A percentile compares a stretch with the other conserved stretches of the same genome.
phyloP scores from a whole-genome alignment of 768 basidiomycete genomes.

The Rhodotorula kratochvilovae region DNA sequence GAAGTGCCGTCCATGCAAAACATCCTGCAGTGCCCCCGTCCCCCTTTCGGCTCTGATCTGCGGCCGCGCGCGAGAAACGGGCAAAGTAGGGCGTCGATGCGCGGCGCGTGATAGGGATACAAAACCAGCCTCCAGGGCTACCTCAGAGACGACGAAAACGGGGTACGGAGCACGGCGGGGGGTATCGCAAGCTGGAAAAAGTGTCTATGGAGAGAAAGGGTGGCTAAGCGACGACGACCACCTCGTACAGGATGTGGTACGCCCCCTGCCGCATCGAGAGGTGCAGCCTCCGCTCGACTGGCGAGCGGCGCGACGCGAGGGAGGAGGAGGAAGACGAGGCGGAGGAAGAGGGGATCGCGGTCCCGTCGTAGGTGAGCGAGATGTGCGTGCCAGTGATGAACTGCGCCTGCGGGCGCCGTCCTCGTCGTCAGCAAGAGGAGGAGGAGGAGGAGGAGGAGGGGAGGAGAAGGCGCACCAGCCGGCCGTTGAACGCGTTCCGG shows the following conservation, averaged over 20 bases:
- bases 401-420: slow-evolving; percentile 54
- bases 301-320: background rate
- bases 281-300: slow-evolving; percentile 26
- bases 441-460: too few relatives aligned
- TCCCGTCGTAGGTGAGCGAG: slow-evolving; percentile 83
- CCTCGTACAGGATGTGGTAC: slow-evolving; percentile 31
- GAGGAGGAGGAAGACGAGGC: background rate
- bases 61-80: too few relatives aligned
- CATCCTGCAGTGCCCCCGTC: background rate
- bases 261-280: slow-evolving; percentile 21
- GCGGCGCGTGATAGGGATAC: too few relatives aligned
- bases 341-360: slow-evolving; percentile 14
- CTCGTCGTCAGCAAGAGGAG: background rate
- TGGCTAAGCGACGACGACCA: slow-evolving; percentile 18
- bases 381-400: slow-evolving; percentile 77
- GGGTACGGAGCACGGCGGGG: background rate
- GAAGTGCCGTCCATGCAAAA: background rate
- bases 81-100: too few relatives aligned
- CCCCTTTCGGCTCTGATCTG: too few relatives aligned
- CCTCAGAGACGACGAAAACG: background rate
- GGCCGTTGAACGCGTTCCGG: slow-evolving; percentile 57
- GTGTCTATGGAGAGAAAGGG: background rate
- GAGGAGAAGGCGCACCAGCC: slow-evolving; percentile 51
- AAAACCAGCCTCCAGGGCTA: background rate
- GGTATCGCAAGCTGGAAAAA: too few relatives aligned